Evolutionary conservation across 2,329 filamentous ascomycete genomes (phyloP).

Genomic region (Atkinsonella hypoxylon): DNA sequence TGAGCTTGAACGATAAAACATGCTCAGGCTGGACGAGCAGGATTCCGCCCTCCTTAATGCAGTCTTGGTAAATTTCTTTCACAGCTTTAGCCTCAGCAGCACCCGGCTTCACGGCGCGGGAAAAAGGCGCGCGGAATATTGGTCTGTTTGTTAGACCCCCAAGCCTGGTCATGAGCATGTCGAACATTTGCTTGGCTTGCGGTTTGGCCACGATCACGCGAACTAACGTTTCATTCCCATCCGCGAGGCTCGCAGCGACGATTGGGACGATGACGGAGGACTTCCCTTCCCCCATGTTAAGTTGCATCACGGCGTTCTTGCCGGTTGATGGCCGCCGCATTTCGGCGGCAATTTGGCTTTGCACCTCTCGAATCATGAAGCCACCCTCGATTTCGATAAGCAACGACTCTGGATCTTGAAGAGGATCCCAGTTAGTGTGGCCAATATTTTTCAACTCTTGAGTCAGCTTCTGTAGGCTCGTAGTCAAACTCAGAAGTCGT

Average conservation of each 20-base stretch:
- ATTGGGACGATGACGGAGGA: conserved; percentile 59
- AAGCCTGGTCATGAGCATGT: conserved; percentile 23
- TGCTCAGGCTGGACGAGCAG: conserved; percentile 53
- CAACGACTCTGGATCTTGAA: conserved; percentile 44
- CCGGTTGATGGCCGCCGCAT: conserved; percentile 35
- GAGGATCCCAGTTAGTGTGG: conserved; percentile 42
- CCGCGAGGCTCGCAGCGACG: conserved; percentile 38
- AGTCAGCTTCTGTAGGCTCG: conserved; percentile 21
- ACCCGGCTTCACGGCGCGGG: conserved; percentile 31
- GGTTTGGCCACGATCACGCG: conserved; percentile 51
- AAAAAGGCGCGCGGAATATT: conserved; percentile 48
- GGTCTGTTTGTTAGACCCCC: conserved; percentile 42
- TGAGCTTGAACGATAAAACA: conserved; percentile 49
- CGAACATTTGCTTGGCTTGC: conserved; percentile 40
- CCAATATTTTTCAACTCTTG: conserved; percentile 37
- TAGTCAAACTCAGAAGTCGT: conserved; percentile 21
- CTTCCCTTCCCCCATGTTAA: conserved; percentile 65
- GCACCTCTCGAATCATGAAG: conserved; percentile 47
- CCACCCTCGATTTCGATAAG: conserved; percentile 53
- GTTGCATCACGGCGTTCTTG: conserved; percentile 45
- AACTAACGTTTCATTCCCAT: conserved; percentile 33
- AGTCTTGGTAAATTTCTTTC: conserved; percentile 27
- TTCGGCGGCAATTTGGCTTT: conserved; percentile 42
- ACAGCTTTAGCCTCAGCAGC: conserved; percentile 23
- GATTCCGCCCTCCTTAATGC: conserved; percentile 38